These are phyloP conservation scores for Saccharomyces eubayanus DNA, from an alignment of 805 yeast species.

Conservation along the genomic window DNA sequence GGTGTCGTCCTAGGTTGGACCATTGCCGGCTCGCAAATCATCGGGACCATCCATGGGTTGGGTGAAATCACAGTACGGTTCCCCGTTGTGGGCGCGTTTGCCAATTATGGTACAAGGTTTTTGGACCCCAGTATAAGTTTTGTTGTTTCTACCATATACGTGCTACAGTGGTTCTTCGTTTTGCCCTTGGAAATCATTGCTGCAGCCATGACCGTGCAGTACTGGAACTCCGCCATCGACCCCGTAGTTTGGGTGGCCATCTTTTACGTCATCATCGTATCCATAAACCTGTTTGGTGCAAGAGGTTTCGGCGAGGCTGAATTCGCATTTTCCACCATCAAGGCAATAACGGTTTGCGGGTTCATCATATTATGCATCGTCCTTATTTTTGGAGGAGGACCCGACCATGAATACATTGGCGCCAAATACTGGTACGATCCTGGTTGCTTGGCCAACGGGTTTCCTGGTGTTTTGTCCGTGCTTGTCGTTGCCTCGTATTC, in stretches of 20 bases:
- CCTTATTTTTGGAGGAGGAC: conserved; percentile 39
- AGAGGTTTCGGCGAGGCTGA: conserved; percentile 45
- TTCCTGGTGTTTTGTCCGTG: conserved; percentile 60
- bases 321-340: conserved; percentile 37
- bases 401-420: conserved; percentile 39
- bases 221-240: conserved; percentile 38
- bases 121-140: conserved; percentile 47
- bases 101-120: conserved; percentile 39
- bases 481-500: conserved; percentile 68
- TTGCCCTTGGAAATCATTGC: conserved; percentile 43
- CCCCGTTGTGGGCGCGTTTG: conserved; percentile 45
- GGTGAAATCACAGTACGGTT: conserved; percentile 44
- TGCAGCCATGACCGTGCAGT: conserved; percentile 41
- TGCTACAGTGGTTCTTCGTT: conserved; percentile 40
- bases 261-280: conserved; percentile 36
- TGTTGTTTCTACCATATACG: conserved; percentile 50
- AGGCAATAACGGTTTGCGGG: conserved; percentile 40
- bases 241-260: conserved; percentile 38
- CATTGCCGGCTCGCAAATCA: conserved; percentile 45
- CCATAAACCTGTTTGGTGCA: conserved; percentile 43
- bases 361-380: conserved; percentile 46
- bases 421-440: conserved; percentile 44
- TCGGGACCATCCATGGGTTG: conserved; percentile 43
- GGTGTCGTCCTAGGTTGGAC: conserved; percentile 42
- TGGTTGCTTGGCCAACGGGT: conserved; percentile 45